Evolutionary conservation across 768 basidiomycete species (phyloP), one percentile per base, ranked within the genome.

Genomic region (Podaxis sp.): DNA sequence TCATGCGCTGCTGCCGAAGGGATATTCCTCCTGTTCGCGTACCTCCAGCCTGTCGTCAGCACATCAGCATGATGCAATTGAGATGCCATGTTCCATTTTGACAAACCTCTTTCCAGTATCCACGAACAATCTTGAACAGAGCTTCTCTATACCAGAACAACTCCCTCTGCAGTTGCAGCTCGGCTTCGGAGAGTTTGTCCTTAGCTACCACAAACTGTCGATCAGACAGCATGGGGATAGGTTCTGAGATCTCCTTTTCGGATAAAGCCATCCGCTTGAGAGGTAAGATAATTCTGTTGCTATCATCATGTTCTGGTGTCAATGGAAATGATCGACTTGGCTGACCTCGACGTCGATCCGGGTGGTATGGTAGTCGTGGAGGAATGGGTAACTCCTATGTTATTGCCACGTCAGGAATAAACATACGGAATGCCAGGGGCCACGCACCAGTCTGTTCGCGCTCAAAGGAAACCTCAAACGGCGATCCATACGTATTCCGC

Each of bases 111-210:
- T 82, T 82, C 97, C 97, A 99, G 16, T 77, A 78, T 9, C 89
- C 89, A 11, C 75, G 77, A 13, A 98, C 70, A 53, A 76, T 73
- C 50, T 83, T 83, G 67, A 98, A 82, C 9, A 99, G 74, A 63
- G 89, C 86, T 71, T 99, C 95, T 37, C 95, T 81, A 70, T 97
- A 96, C 97, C 97, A 99, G 76, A 98, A 99, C 14, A 95, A 70
- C 69, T 94, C 91, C 40, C 86, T 80, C 69, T 93, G 89, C 9
- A 78, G 68, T 46, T 76, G 78, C 62, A 89, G 82, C 64, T 92
- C 88, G 48, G 72, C 75, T 10, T 73, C 69, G 0, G 87, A 82
- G 61, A 91, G 73, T 52, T 77, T 82, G 4, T 88, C 84, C 65
- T 91, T 90, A 25, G 88, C 81, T 0, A 97, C 89, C 16, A 98